These are phyloP conservation scores for Entomortierella parvispora DNA, from an alignment of 192 early-diverging fungal species.

Conservation along the genomic window DNA sequence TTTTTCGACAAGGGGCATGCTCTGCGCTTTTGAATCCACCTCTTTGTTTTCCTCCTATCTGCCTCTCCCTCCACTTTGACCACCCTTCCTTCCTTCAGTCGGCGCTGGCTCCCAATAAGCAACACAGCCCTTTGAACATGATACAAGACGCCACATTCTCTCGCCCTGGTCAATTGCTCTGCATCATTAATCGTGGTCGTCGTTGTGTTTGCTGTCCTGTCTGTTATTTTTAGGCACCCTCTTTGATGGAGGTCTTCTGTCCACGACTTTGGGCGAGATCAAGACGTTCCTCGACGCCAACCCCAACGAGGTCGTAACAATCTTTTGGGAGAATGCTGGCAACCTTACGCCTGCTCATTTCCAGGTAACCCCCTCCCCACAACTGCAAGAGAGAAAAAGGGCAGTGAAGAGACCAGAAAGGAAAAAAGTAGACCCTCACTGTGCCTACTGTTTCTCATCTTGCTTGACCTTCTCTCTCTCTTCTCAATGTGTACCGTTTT, in stretches of 20 bases:
- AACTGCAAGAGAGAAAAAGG: neutral
- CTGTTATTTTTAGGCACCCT: constrained; percentile 35
- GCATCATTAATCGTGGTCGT: no score
- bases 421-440: neutral
- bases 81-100: no score
- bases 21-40: no score
- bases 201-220: no score
- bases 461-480: neutral
- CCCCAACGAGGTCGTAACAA: constrained; percentile 78
- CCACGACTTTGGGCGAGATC: constrained; percentile 63
- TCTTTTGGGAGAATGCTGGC: constrained; percentile 76
- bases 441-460: neutral
- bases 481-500: neutral
- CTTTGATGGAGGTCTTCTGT: constrained; percentile 68
- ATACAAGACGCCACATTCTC: no score
- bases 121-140: no score
- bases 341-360: constrained; percentile 61
- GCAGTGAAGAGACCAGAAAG: neutral
- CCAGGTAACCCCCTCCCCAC: constrained; percentile 23
- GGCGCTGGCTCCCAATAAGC: no score
- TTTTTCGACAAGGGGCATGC: no score
- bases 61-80: no score
- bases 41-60: no score
- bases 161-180: no score
- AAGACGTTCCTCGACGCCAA: constrained; percentile 70